Evolutionary conservation across 257 asterid species (phyloP).

Genomic region (Salvia hispanica): DNA sequence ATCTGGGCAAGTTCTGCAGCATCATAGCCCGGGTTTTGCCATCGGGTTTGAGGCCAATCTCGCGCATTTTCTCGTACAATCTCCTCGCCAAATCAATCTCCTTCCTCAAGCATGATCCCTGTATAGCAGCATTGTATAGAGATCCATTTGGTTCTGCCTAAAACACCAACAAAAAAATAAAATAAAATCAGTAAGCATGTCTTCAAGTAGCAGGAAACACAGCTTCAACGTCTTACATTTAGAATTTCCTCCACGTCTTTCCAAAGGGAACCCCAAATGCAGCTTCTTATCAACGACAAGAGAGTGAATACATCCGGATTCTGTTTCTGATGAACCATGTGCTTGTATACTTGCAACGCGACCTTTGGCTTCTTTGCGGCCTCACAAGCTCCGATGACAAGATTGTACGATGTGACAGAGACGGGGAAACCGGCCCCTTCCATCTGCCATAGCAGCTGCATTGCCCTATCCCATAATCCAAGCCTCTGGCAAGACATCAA

Average conservation of each 20-base stretch:
- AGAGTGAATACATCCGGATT: constrained; percentile 74
- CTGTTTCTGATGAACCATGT: constrained; percentile 57
- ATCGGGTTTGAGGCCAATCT: constrained; percentile 75
- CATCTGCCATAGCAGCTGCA: constrained; percentile 81
- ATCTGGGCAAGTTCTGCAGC: constrained; percentile 66
- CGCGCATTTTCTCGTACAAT: constrained; percentile 65
- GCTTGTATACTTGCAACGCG: constrained; percentile 75
- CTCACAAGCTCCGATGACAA: constrained; percentile 93
- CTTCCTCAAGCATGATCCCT: constrained; percentile 77
- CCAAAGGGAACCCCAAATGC: constrained; percentile 88
- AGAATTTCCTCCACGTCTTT: constrained; percentile 65
- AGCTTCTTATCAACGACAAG: constrained; percentile 66
- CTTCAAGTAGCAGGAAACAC: neutral
- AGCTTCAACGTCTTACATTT: constrained; percentile 48
- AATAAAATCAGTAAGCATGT: neutral
- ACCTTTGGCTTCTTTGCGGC: constrained; percentile 70
- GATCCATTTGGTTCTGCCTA: constrained; percentile 67
- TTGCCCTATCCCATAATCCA: constrained; percentile 75
- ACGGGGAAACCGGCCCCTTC: constrained; percentile 58
- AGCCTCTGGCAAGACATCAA: constrained; percentile 80
- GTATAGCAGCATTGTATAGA: constrained; percentile 86
- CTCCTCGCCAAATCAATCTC: constrained; percentile 60
- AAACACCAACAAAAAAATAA: constrained; percentile 35
- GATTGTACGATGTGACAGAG: constrained; percentile 72
- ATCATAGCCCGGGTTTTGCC: constrained; percentile 88